Conservation (phyloP, 1,139 yeast genomes). For the Taphrina wiesneri region DNA sequence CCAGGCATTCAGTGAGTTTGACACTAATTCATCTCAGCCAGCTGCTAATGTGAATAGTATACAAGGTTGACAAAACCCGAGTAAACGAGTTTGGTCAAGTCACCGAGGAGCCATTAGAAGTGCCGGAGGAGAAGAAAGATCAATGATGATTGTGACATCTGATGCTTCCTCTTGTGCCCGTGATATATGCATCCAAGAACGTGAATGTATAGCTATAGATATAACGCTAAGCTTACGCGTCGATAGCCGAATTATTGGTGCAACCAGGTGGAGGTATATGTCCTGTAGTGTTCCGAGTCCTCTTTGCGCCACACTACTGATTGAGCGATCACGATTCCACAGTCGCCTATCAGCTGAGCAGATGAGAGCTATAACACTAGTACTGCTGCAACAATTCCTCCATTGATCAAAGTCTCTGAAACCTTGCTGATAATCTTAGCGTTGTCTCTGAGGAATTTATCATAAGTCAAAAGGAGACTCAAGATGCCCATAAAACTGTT, state of each 20-base stretch:
- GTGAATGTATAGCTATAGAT: too few species aligned
- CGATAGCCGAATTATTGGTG: too few species aligned
- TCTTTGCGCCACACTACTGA: not conserved
- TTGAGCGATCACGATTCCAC: not conserved
- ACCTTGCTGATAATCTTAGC: too few species aligned
- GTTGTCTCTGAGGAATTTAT: too few species aligned
- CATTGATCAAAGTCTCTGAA: too few species aligned
- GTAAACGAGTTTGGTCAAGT: constrained; percentile 50
- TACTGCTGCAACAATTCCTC: too few species aligned
- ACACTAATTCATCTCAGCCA: not conserved
- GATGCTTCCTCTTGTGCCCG: not conserved
- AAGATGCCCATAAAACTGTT: constrained; percentile 43
- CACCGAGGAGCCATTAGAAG: constrained; percentile 43
- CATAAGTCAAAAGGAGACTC: too few species aligned
- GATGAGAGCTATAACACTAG: too few species aligned
- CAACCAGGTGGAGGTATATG: too few species aligned
- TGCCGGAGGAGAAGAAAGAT: not conserved
- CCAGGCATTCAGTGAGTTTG: constrained; percentile 47
- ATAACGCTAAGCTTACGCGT: too few species aligned
- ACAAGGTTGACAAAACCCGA: constrained; percentile 48
- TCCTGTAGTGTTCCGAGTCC: too few species aligned
- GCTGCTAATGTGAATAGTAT: constrained; percentile 34
- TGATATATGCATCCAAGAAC: not conserved
- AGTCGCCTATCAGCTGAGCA: too few species aligned
- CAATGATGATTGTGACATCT: not conserved